Conservation (phyloP, 352 stramenopile genomes). For the Phytopythium litorale region DNA sequence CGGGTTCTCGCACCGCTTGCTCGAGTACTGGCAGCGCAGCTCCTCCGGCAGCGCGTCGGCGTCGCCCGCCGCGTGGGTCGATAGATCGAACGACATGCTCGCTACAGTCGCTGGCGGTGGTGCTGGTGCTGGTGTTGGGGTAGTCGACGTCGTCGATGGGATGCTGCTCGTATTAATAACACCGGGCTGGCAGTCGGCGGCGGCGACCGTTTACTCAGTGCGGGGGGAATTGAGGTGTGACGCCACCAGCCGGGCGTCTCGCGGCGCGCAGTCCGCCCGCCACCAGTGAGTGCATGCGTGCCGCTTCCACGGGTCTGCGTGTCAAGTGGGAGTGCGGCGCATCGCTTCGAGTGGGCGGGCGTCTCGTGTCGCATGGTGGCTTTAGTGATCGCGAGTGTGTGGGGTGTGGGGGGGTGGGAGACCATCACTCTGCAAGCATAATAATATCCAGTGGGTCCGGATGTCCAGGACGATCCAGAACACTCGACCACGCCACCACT, state of each 20-base stretch:
- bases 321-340: not conserved
- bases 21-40: slow-evolving; percentile 65
- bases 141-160: not conserved
- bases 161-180: not conserved
- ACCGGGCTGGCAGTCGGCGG: not conserved
- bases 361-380: slow-evolving; percentile 4
- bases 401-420: not conserved
- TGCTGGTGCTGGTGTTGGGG: slow-evolving; percentile 1
- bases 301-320: not conserved
- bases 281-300: not conserved
- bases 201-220: not conserved
- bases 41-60: slow-evolving; percentile 23
- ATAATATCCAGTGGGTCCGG: slow-evolving; percentile 6
- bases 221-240: slow-evolving; percentile 1
- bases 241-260: not conserved
- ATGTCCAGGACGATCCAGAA: slow-evolving; percentile 1
- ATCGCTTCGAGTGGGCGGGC: not conserved
- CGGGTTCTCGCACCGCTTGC: slow-evolving; percentile 57
- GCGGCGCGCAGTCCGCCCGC: not conserved
- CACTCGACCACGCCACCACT: not conserved
- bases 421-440: slow-evolving; percentile 3
- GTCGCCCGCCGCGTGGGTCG: slow-evolving; percentile 8
- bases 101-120: not conserved
- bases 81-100: slow-evolving; percentile 17
- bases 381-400: not conserved